Evolutionary conservation across 2,329 filamentous ascomycete genomes (phyloP), one percentile per base, ranked within the genome.

Genomic region (Geosmithia morbida): DNA sequence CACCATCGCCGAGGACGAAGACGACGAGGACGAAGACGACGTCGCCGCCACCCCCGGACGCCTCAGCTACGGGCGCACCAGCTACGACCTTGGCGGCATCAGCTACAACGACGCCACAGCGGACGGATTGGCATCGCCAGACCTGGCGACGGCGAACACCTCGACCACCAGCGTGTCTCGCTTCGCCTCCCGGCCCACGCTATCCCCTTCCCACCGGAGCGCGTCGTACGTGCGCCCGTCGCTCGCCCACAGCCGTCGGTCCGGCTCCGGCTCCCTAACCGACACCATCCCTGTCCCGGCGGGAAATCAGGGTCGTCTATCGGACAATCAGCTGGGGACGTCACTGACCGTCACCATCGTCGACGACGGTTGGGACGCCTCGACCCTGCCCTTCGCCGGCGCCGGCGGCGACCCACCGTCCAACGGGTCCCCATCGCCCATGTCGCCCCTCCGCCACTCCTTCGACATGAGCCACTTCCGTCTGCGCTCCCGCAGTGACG

Each of bases 381-480:
- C 26, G 54, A 55, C 22, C 5, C 13, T 13, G 41, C 57, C 59
- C 17, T 8, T 58, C 59, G 13, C 54, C 55, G 26, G 55, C 51
- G 40, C 57, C 52, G 19, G 55, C 29, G 50, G 51, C 46, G 59
- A 56, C 39, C 56, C 51, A 14, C 55, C 51, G 44, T 57, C 53
- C 49, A 26, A 26, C 22, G 53, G 56, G 19, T 47, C 46, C 2
- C 57, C 59, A 2, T 60, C 65, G 2, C 66, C 65, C 39, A 50
- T 64, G 56, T 75, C 74, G 2, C 74, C 75, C 2, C 60, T 82
- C 6, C 76, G 78, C 46, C 69, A 64, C 48, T 81, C 78, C 0
- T 67, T 82, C 44, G 79, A 83, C 47, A 64, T 67, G 58, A 58
- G 66, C 49, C 69, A 69, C 20, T 80, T 81, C 52, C 77, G 78